Evolutionary conservation across 2,329 filamentous ascomycete species (phyloP).

Genomic region (Neodidymelliopsis sp.): DNA sequence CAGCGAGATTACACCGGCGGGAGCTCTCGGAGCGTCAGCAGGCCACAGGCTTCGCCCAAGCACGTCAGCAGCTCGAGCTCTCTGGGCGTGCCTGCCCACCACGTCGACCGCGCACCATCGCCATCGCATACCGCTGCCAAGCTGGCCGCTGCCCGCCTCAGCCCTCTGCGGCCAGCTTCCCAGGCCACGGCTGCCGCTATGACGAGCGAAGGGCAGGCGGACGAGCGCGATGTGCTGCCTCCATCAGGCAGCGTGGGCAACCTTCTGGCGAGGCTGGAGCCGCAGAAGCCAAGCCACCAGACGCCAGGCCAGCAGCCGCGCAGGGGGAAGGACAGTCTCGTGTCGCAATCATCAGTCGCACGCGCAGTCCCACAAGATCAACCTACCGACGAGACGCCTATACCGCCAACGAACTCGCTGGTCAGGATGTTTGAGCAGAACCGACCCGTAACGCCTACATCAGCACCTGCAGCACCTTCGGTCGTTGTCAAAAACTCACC

Average conservation of each 20-base stretch:
- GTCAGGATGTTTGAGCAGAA: conserved; percentile 73
- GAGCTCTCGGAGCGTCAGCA: conserved; percentile 32
- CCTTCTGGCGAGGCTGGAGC: conserved; percentile 41
- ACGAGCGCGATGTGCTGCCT: conserved; percentile 42
- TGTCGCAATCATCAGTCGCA: conserved; percentile 20
- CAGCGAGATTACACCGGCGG: conserved; percentile 43
- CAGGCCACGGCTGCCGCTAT: conserved; percentile 20
- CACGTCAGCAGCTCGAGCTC: conserved; percentile 39
- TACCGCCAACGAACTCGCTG: conserved; percentile 68
- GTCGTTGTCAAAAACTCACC: conserved; percentile 32
- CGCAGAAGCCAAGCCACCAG: conserved; percentile 25
- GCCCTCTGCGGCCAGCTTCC: conserved; percentile 49
- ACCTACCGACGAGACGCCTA: conserved; percentile 63
- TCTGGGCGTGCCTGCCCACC: conserved; percentile 39
- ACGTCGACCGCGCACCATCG: conserved; percentile 48
- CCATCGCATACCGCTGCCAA: conserved; percentile 69
- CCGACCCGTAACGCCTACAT: conserved; percentile 30
- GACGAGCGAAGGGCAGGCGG: conserved; percentile 32
- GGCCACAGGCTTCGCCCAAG: conserved; percentile 33
- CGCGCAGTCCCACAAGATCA: conserved; percentile 31
- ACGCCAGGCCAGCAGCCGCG: conserved; percentile 22
- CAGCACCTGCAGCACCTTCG: conserved; percentile 23
- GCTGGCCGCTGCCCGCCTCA: conserved; percentile 68
- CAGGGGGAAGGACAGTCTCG: conserved; percentile 27
- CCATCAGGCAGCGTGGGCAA: conserved; percentile 45